These are phyloP conservation scores for Microbotryum intermedium DNA, from an alignment of 1,284 basidiomycete species.

Conservation along the genomic window DNA sequence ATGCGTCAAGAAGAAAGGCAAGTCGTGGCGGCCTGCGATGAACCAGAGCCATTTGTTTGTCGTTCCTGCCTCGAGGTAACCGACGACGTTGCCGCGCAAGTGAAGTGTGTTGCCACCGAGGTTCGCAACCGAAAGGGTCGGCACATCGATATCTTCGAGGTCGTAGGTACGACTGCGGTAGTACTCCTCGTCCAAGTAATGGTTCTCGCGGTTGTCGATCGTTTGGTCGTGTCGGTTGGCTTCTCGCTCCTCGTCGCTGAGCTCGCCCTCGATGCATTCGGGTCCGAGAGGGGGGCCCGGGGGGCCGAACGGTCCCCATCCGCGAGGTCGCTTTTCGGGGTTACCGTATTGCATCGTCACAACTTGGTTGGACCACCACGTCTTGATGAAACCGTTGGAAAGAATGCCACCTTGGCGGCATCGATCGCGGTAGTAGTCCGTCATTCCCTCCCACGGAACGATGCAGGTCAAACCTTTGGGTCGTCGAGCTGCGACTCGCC, in stretches of 20 bases:
- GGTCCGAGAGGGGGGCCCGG: conserved; percentile 7
- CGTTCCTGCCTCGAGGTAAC: conserved; percentile 36
- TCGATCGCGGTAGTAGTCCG: conserved; percentile 38
- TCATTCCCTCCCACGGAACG: conserved; percentile 39
- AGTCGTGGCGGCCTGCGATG: conserved; percentile 38
- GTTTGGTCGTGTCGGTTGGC: conserved; percentile 35
- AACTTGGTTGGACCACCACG: conserved; percentile 37
- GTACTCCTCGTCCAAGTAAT: conserved; percentile 36
- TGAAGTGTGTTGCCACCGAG: conserved; percentile 38
- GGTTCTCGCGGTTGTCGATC: conserved; percentile 30
- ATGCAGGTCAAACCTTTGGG: conserved; percentile 39
- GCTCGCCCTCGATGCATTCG: conserved; percentile 35
- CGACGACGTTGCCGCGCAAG: conserved; percentile 38
- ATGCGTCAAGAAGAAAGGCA: conserved; percentile 38
- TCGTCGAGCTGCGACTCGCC: conserved; percentile 38
- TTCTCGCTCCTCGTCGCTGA: conserved; percentile 33
- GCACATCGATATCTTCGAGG: conserved; percentile 36
- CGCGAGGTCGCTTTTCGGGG: conserved; percentile 21
- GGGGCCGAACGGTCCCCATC: conserved; percentile 17
- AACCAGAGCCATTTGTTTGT: conserved; percentile 39
- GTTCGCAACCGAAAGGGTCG: conserved; percentile 37
- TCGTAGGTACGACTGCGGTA: conserved; percentile 34
- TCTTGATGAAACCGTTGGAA: conserved; percentile 34
- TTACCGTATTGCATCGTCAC: conserved; percentile 37
- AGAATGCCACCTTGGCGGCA: conserved; percentile 38